Evolutionary conservation across 2,329 filamentous ascomycete genomes (phyloP), one percentile per base, ranked within the genome.

Genomic region (Fusarium musae): DNA sequence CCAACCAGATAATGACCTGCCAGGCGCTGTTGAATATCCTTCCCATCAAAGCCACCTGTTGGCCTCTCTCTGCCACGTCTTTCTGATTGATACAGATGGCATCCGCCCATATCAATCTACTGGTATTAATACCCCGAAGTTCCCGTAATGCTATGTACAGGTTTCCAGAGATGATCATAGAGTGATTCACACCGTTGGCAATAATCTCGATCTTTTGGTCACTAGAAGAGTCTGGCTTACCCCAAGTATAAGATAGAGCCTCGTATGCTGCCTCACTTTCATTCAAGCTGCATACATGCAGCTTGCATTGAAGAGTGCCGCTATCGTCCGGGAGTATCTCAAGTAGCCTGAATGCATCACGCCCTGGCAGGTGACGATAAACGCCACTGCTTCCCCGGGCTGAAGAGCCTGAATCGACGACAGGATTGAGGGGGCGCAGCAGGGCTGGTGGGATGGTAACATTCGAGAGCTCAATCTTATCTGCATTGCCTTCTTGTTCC

Each of bases 221-320:
- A 19, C 43, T 12, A 1, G 16, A 43, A 19, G 4, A 0, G 1
- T 9, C 8, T 26, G 42, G 23, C 6, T 2, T 1, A 1, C 42
- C 32, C 56, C 56, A 59, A 4, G 56, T 49, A 1, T 59, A 59
- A 1, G 56, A 59, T 2, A 59, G 23, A 13, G 56, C 56, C 15
- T 59, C 56, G 1, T 30, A 59, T 4, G 56, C 5, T 6, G 26
- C 17, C 39, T 28, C 32, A 10, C 5, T 36, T 6, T 49, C 32
- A 0, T 15, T 3, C 8, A 59, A 12, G 32, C 13, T 1, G 1
- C 30, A 49, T 9, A 59, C 56, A 2, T 37, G 56, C 1, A 59
- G 43, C n/a, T 59, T 30, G 8, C 56, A 59, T 8, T 10, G 32
- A 34, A 30, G 30, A 10, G 11, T 9, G 30, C 30, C 30, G 9